These are phyloP conservation scores for Kodamaea sp. DNA, from an alignment of 1,139 yeast species.

Conservation along the genomic window DNA sequence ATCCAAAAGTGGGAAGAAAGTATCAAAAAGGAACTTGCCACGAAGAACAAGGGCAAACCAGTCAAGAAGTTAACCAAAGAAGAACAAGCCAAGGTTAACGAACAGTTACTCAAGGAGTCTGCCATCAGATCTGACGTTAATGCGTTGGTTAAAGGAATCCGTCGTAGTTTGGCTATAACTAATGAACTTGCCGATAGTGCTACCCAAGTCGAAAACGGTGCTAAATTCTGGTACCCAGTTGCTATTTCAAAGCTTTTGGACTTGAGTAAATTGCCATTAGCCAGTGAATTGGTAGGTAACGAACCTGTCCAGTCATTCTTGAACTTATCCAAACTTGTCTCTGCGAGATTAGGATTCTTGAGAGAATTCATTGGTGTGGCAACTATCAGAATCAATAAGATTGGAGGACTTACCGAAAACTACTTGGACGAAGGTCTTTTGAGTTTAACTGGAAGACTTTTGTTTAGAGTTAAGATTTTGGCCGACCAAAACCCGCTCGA, in stretches of 20 bases:
- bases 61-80: conserved; percentile 69
- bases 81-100: conserved; percentile 62
- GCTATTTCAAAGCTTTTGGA: conserved; percentile 51
- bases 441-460: conserved; percentile 60
- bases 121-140: conserved; percentile 51
- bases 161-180: conserved; percentile 55
- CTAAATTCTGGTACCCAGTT: conserved; percentile 67
- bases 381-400: conserved; percentile 54
- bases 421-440: conserved; percentile 53
- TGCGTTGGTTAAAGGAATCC: conserved; percentile 35
- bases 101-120: conserved; percentile 63
- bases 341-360: conserved; percentile 52
- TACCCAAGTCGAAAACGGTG: conserved; percentile 64
- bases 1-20: conserved; percentile 89
- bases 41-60: conserved; percentile 41
- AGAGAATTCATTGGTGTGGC: conserved; percentile 66
- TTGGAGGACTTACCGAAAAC: conserved; percentile 40
- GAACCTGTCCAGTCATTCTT: conserved; percentile 41
- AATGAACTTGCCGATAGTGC: conserved; percentile 54
- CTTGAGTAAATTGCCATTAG: conserved; percentile 36
- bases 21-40: conserved; percentile 71
- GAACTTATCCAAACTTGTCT: conserved; percentile 40
- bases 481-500: conserved; percentile 76
- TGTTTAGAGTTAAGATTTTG: conserved; percentile 74
- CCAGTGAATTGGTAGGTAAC: conserved; percentile 42